Conservation (phyloP, 257 asterid genomes). For the Plectranthus barbatus region DNA sequence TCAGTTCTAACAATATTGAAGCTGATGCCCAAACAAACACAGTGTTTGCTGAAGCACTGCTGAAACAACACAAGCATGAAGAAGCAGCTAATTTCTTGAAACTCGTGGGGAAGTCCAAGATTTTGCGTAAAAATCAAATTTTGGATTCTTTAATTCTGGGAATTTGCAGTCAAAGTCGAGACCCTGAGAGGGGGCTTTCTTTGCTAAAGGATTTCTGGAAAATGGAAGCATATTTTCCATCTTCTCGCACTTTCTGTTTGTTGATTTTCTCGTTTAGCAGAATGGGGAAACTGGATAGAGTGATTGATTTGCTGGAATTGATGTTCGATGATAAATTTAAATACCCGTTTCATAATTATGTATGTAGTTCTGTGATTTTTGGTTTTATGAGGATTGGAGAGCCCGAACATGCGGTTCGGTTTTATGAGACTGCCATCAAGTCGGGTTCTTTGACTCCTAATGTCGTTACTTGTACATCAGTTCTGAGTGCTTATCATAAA, state of each 20-base stretch:
- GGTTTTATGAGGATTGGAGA: constrained; percentile 67
- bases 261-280: constrained; percentile 45
- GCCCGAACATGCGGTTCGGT: constrained; percentile 61
- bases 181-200: constrained; percentile 52
- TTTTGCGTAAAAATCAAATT: constrained; percentile 29
- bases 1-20: constrained; percentile 36
- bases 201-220: constrained; percentile 34
- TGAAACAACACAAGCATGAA: constrained; percentile 36
- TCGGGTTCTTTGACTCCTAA: constrained; percentile 47
- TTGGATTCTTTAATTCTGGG: constrained; percentile 54
- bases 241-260: constrained; percentile 51
- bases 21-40: constrained; percentile 32
- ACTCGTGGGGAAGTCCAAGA: constrained; percentile 18
- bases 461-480: constrained; percentile 48
- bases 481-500: constrained; percentile 53
- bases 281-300: constrained; percentile 53
- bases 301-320: constrained; percentile 49
- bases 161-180: constrained; percentile 29
- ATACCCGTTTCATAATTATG: constrained; percentile 59
- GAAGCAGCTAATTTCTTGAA: constrained; percentile 48
- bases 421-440: constrained; percentile 57
- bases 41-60: constrained; percentile 40
- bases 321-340: constrained; percentile 42
- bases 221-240: constrained; percentile 32
- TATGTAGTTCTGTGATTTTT: constrained; percentile 67